Conservation (phyloP, 140 eudicot species). For the Erigeron philadelphicus region DNA sequence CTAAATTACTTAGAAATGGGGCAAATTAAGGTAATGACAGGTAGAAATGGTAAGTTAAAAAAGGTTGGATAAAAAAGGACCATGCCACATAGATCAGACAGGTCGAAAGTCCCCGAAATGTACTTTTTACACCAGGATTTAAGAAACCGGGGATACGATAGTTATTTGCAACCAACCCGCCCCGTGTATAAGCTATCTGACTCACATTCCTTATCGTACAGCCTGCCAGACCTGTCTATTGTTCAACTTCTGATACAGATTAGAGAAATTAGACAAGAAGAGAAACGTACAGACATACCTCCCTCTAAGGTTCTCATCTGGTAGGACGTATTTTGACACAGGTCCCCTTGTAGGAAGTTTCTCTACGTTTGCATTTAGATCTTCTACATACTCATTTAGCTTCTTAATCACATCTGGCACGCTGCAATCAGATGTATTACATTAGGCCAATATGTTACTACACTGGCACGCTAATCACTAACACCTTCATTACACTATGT, state of each 20-base stretch:
- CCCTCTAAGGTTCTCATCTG: constrained; percentile 88
- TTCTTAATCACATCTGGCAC: constrained; percentile 63
- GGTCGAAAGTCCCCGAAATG: not conserved
- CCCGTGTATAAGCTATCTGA: not conserved
- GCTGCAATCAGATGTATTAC: constrained; percentile 33
- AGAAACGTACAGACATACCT: constrained; percentile 35
- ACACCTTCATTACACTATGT: not conserved
- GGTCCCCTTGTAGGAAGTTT: constrained; percentile 75
- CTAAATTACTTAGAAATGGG: not conserved
- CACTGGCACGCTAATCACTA: constrained; percentile 43
- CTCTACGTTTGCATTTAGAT: constrained; percentile 73
- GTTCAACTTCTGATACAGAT: not conserved
- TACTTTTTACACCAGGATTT: too few species aligned
- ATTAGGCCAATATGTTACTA: constrained; percentile 7
- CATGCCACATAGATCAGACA: not conserved
- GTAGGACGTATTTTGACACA: constrained; percentile 79
- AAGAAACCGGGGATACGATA: too few species aligned
- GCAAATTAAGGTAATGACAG: not conserved
- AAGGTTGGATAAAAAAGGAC: not conserved
- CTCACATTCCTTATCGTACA: not conserved
- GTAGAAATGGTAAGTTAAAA: not conserved
- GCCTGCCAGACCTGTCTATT: not conserved
- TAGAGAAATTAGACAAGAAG: not conserved
- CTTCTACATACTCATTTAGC: constrained; percentile 67
- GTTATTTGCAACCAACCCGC: too few species aligned